Evolutionary conservation across 768 basidiomycete species (phyloP).

Genomic region (Dacryopinax spathularia): DNA sequence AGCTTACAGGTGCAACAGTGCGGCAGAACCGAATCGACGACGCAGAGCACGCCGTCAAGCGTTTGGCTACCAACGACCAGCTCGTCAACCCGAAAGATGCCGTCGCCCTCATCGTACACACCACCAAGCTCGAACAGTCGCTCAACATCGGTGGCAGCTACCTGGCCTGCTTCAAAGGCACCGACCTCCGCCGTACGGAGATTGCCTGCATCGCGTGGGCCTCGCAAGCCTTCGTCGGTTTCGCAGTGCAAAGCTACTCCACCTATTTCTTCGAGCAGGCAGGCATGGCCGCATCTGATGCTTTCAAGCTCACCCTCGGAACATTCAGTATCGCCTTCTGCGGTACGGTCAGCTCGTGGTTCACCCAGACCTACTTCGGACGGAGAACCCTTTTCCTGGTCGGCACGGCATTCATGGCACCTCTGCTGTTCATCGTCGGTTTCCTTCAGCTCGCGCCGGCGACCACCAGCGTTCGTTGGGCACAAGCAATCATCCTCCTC

Average conservation of each 20-base stretch:
- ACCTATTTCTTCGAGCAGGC: constrained; percentile 16
- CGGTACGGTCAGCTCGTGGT: constrained; percentile 23
- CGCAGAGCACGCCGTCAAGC: constrained; percentile 17
- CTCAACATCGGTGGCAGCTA: constrained; percentile 21
- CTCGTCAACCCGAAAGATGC: constrained; percentile 21
- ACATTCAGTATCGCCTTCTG: constrained; percentile 17
- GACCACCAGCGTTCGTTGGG: constrained; percentile 14
- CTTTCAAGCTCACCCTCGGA: constrained; percentile 14
- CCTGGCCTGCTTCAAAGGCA: constrained; percentile 22
- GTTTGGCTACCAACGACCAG: constrained; percentile 9
- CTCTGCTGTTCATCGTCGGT: constrained; percentile 23
- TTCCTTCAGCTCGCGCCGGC: constrained; percentile 11
- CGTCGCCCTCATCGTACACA: constrained; percentile 24
- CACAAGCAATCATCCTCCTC: constrained; percentile 21
- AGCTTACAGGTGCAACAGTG: too few species aligned
- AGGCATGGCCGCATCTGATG: constrained; percentile 13
- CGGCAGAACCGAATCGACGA: constrained; percentile 19
- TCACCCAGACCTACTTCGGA: constrained; percentile 20
- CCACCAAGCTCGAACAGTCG: constrained; percentile 24
- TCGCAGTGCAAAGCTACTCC: constrained; percentile 9
- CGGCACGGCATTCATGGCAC: constrained; percentile 15
- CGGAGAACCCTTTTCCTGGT: constrained; percentile 24
- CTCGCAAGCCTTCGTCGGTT: constrained; percentile 19
- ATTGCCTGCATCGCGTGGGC: constrained; percentile 21
- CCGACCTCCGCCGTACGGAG: constrained; percentile 26